Conservation (phyloP, 257 asterid genomes). For the Cinchona pubescens region DNA sequence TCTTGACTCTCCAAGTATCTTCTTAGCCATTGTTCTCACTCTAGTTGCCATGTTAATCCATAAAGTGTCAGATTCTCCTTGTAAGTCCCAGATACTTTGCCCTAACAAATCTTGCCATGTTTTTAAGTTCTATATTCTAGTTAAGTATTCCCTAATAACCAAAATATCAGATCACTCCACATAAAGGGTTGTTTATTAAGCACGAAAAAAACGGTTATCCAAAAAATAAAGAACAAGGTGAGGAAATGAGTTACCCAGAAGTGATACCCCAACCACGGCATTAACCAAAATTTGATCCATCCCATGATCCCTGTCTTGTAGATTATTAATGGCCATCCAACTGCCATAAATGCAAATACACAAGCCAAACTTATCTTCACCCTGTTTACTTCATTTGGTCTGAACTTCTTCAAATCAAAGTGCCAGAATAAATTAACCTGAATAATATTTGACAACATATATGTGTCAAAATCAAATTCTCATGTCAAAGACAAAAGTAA, state of each 20-base stretch:
- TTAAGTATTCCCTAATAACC: background rate
- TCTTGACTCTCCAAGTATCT: too few relatives aligned
- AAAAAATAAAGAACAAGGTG: conserved; percentile 1
- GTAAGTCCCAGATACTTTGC: too few relatives aligned
- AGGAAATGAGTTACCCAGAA: conserved; percentile 74
- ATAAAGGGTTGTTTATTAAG: too few relatives aligned
- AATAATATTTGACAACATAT: conserved; percentile 15
- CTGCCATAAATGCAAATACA: conserved; percentile 87
- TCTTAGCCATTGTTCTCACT: too few relatives aligned
- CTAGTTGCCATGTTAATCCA: too few relatives aligned
- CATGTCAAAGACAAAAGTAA: background rate
- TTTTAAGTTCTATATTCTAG: background rate
- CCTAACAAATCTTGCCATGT: background rate
- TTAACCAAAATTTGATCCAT: conserved; percentile 95
- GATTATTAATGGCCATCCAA: conserved; percentile 94
- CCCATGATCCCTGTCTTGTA: conserved; percentile 73
- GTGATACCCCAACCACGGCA: conserved; percentile 98
- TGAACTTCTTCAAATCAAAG: conserved; percentile 76
- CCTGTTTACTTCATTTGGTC: conserved; percentile 78
- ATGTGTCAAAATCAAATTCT: background rate
- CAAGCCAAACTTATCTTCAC: conserved; percentile 95
- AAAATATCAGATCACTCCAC: too few relatives aligned
- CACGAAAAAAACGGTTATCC: background rate
- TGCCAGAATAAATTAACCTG: conserved; percentile 68
- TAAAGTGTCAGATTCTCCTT: too few relatives aligned